Evolutionary conservation across 2,329 filamentous ascomycete species (phyloP).

Genomic region (Alternaria sp.): DNA sequence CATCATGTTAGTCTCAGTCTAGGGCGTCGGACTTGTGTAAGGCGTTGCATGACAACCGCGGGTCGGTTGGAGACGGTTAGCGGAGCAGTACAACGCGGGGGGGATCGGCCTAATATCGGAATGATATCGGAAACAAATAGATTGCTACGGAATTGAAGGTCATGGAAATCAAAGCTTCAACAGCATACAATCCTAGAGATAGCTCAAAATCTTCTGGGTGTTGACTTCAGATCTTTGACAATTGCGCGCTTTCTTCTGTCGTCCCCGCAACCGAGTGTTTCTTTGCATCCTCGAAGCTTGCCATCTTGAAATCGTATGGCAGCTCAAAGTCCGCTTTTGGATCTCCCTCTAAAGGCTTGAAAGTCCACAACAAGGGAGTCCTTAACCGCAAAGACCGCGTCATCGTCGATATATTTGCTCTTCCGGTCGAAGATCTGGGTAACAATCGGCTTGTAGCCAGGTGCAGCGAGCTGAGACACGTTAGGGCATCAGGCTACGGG

Average conservation of each 20-base stretch:
- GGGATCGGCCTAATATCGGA: constrained; percentile 22
- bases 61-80: constrained; percentile 32
- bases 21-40: constrained; percentile 20
- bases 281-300: constrained; percentile 48
- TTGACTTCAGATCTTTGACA: not conserved
- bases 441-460: constrained; percentile 72
- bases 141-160: not conserved
- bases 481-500: constrained; percentile 6
- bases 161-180: not conserved
- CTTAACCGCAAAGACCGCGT: constrained; percentile 68
- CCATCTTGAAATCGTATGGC: constrained; percentile 60
- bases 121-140: constrained; percentile 8
- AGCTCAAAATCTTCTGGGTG: not conserved
- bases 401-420: constrained; percentile 68
- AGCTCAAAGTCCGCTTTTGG: constrained; percentile 63
- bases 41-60: constrained; percentile 25
- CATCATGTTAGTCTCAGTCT: constrained; percentile 17
- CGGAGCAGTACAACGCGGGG: constrained; percentile 16
- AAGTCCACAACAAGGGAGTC: constrained; percentile 67
- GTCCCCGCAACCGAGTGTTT: constrained; percentile 37
- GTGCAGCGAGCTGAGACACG: constrained; percentile 58
- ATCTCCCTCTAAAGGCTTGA: constrained; percentile 61
- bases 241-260: constrained; percentile 37
- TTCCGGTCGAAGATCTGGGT: constrained; percentile 80
- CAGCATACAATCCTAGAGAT: not conserved